Evolutionary conservation across 176 grass and related monocot species (phyloP).

Genomic region (Urochloa ruziziensis): DNA sequence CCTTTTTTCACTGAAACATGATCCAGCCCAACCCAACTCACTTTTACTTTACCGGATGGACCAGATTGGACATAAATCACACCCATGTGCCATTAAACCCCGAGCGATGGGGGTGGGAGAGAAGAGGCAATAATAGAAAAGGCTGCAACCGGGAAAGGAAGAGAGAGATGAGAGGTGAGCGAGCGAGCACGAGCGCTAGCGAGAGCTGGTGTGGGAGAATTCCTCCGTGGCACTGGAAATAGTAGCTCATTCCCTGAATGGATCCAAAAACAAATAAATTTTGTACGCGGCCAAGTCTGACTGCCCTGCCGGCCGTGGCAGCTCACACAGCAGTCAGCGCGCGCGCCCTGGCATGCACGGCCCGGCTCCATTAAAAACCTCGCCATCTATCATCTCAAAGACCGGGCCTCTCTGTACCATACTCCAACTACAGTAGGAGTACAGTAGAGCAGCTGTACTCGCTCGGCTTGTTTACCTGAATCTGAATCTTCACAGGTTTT

Average conservation of each 20-base stretch:
- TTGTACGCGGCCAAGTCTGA: conserved; percentile 40
- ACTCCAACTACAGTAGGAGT: not conserved
- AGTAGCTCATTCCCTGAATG: conserved; percentile 47
- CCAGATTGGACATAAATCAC: conserved; percentile 52
- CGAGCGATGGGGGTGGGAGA: not conserved
- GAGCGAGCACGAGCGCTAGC: not conserved
- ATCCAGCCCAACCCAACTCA: not conserved
- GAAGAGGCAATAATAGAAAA: conserved; percentile 1
- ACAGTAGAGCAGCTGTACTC: not conserved
- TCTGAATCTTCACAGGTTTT: too few relatives aligned
- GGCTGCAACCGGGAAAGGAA: not conserved
- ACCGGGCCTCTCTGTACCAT: not conserved
- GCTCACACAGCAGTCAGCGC: not conserved
- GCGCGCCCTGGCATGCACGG: not conserved
- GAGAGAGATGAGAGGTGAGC: not conserved
- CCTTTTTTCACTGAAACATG: not conserved
- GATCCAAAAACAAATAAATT: conserved; percentile 37
- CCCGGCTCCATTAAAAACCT: not conserved
- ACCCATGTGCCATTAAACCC: conserved; percentile 61
- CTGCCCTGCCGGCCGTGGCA: conserved; percentile 12
- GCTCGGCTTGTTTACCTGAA: too few relatives aligned
- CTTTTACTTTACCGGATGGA: conserved; percentile 42
- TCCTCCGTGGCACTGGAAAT: conserved; percentile 20
- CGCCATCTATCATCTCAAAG: not conserved
- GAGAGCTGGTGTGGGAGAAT: not conserved